A percentile compares a stretch with the other conserved stretches of the same genome.
These are phyloP conservation scores for Sclerotiophoma versabilis DNA, from an alignment of 2,329 filamentous ascomycete genomes.

Conservation along the genomic window DNA sequence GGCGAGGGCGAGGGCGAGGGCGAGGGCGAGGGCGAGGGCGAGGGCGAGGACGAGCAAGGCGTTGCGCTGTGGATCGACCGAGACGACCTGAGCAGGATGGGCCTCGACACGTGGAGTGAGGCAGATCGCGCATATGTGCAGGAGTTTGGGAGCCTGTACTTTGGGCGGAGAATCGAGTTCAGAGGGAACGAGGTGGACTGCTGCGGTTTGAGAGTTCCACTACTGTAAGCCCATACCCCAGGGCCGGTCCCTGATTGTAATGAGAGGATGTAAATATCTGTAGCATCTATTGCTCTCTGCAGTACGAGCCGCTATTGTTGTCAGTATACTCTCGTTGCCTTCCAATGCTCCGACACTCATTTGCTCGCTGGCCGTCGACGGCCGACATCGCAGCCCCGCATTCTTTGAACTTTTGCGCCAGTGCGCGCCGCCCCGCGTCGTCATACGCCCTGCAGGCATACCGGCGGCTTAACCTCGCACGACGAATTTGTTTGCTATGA, in stretches of 20 bases:
- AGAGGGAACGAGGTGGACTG: conserved; percentile 75
- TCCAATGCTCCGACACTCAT: conserved; percentile 5
- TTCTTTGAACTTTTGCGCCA: conserved; percentile 15
- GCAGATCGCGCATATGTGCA: conserved; percentile 73
- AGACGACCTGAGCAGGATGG: conserved; percentile 73
- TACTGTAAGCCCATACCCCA: conserved; percentile 27
- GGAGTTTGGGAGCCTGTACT: conserved; percentile 70
- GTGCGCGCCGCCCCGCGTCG: conserved; percentile 17
- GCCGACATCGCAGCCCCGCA: conserved; percentile 16
- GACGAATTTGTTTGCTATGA: conserved; percentile 14
- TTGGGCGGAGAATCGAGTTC: conserved; percentile 67
- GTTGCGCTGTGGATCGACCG: conserved; percentile 64
- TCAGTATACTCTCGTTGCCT: not conserved
- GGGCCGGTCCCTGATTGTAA: conserved; percentile 2
- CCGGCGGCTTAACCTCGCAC: conserved; percentile 16
- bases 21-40: conserved; percentile 51
- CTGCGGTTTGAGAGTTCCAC: conserved; percentile 70
- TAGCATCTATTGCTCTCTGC: not conserved
- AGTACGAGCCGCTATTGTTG: not conserved
- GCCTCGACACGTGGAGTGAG: conserved; percentile 78
- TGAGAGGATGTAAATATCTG: not conserved
- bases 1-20: conserved; percentile 52
- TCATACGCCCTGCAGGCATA: conserved; percentile 15
- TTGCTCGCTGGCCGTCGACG: not conserved
- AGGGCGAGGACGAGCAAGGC: conserved; percentile 38